phyloP scores from a whole-genome alignment of 352 stramenopile genomes.

The Phytophthora colocasiae region DNA sequence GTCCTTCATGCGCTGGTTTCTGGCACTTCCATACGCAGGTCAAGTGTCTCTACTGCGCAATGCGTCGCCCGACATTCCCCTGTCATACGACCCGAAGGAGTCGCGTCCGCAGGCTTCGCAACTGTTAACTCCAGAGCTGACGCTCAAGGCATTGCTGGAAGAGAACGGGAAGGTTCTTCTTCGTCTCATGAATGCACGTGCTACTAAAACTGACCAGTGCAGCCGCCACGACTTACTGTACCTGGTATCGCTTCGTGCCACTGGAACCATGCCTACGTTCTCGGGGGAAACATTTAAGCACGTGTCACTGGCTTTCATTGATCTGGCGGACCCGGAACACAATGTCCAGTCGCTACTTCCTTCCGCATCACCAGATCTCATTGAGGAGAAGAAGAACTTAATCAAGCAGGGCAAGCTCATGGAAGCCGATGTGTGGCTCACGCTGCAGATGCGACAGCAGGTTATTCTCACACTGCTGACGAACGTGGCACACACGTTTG shows the following conservation, averaged over 20 bases:
- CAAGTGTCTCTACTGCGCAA: constrained; percentile 83
- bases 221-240: constrained; percentile 81
- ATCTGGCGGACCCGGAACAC: constrained; percentile 74
- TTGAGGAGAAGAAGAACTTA: constrained; percentile 69
- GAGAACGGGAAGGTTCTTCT: constrained; percentile 85
- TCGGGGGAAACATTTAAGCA: constrained; percentile 83
- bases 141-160: constrained; percentile 73
- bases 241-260: constrained; percentile 59
- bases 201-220: constrained; percentile 73
- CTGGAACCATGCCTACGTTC: constrained; percentile 85
- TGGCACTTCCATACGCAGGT: constrained; percentile 74
- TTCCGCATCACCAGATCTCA: constrained; percentile 57
- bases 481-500: constrained; percentile 85
- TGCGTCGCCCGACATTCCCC: constrained; percentile 77
- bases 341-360: constrained; percentile 81
- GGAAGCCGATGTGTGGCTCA: constrained; percentile 86
- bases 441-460: constrained; percentile 87
- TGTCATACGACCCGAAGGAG: constrained; percentile 59
- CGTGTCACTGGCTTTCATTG: constrained; percentile 82
- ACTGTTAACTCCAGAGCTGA: constrained; percentile 76
- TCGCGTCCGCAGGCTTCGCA: constrained; percentile 63
- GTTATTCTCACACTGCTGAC: constrained; percentile 82
- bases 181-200: constrained; percentile 79
- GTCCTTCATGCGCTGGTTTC: constrained; percentile 87
- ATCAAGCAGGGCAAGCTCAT: constrained; percentile 80